Evolutionary conservation across 1,139 yeast species (phyloP), one percentile per base, ranked within the genome.

Genomic region (Saccharomyces pastorianus): DNA sequence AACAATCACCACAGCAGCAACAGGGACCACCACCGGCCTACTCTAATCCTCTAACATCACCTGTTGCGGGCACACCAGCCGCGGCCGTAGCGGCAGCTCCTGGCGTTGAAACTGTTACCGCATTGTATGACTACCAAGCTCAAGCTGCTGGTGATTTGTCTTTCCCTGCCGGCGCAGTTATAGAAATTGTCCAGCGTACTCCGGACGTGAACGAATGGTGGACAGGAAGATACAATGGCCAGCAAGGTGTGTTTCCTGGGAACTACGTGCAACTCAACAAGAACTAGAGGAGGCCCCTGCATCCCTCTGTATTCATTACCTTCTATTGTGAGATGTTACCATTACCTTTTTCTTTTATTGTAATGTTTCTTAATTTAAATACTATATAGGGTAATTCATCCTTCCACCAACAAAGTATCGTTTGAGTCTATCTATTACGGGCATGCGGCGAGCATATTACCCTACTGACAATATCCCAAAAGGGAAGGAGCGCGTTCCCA

Each of bases 161-260:
- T 17, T 87, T 93, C 73, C 80, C 84, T 42, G 96, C 96, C 0
- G 98, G 98, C 23, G 88, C 93, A 7, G 79, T 83, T 41, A 90
- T 93, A 63, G 90, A 88, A 64, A 77, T 93, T 56, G 80, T 90
- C 6, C 88, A 89, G 67, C 83, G 88, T 64, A 85, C 96, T 1
- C 78, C 82, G 0, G 96, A 90, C 67, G 78, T 84, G 53, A 89
- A 89, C 64, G 98, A 96, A 3, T 93, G 99, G 99, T 93, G 99
- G 99, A 88, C 96, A 0, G 99, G 99, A n/a, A 75, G 78, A 53
- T 75, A 81, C 62, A 88, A 90, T 64, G 97, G 97, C 9, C 85
- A 78, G 58, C 83, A 84, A 54, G 99, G 99, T 53, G 88, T 84
- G 6, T 93, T 93, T 76, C 99, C 99, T 4, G 98, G 97, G 17